Evolutionary conservation across 192 early-diverging fungal genomes (phyloP).

Genomic region (Backusella psychrophila): DNA sequence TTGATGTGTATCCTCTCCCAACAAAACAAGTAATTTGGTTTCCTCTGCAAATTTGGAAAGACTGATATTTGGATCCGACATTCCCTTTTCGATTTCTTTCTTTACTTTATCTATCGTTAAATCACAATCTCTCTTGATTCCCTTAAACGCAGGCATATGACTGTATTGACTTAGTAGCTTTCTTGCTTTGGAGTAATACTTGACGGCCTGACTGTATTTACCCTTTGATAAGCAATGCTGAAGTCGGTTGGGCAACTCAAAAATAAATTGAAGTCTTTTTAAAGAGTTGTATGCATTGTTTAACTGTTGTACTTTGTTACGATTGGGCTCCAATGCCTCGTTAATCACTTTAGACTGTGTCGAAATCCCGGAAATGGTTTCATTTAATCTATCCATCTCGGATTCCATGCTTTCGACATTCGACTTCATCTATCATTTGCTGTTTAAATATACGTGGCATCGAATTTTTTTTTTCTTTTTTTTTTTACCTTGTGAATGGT

Average conservation of each 20-base stretch:
- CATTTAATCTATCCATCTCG: conserved; percentile 73
- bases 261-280: conserved; percentile 83
- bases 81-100: conserved; percentile 51
- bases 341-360: conserved; percentile 51
- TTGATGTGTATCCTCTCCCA: conserved; percentile 40
- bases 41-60: conserved; percentile 49
- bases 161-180: conserved; percentile 77
- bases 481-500: conserved; percentile 66
- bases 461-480: neutral
- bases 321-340: conserved; percentile 56
- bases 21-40: conserved; percentile 42
- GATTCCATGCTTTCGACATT: conserved; percentile 86
- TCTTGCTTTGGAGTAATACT: conserved; percentile 67
- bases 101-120: conserved; percentile 75
- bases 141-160: conserved; percentile 70
- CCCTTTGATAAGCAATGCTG: conserved; percentile 53
- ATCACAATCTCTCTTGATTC: conserved; percentile 78
- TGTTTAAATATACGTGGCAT: neutral
- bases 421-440: conserved; percentile 63
- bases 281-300: conserved; percentile 69
- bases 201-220: conserved; percentile 73
- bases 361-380: conserved; percentile 67
- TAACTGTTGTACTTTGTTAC: conserved; percentile 74
- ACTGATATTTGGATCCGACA: conserved; percentile 40
- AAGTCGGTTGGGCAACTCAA: conserved; percentile 80